Base-by-base conservation (phyloP, 331 rosid species). In the Prunus yedoensis region DNA sequence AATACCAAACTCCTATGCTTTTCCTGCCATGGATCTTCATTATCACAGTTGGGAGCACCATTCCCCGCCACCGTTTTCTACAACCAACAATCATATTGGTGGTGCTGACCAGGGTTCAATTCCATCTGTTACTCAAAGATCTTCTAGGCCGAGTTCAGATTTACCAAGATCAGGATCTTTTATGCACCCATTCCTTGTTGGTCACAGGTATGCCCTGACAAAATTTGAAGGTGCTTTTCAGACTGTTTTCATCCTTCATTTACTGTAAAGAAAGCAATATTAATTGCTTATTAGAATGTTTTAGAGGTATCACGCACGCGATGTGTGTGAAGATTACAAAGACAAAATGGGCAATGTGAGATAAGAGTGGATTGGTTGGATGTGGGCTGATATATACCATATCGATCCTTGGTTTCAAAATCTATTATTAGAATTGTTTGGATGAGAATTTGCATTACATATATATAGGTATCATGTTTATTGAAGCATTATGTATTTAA, bases 1-100 rank as follows among this genome's bases (percentile, higher is more conserved):
- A 79, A 75, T 88, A 75, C 87, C 90, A 27, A 66, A 95, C 79
- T 88, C 99, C 54, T 95, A 88, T 81, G 78, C 97, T 51, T 88
- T 88, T 84, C 98, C 99, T 76, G 88, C 90, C 8, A 78, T 89
- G 83, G 98, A 89, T 87, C 83, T 88, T 80, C 92, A 87, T 85
- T 92, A 95, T 81, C 97, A 87, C 64, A 73, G 84, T 74, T 94
- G 99, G 99, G 99, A 91, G 73, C 97, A 89, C 79, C 95, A 87
- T 82, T 84, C 97, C 54, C 80, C 94, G 23, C 80, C 92, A 46
- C 92, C 91, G 76, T 92, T 95, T 74, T 87, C 93, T 66, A 74
- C 96, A 47, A 74, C 82, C 69, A 79, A 79, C 78, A 78, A 79
- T 81, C 96, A 81, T 63, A 83, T 85, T 52, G 89, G 84, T 68